These are phyloP conservation scores for Rosa hybrid DNA, from an alignment of 331 rosid species.

Conservation along the genomic window DNA sequence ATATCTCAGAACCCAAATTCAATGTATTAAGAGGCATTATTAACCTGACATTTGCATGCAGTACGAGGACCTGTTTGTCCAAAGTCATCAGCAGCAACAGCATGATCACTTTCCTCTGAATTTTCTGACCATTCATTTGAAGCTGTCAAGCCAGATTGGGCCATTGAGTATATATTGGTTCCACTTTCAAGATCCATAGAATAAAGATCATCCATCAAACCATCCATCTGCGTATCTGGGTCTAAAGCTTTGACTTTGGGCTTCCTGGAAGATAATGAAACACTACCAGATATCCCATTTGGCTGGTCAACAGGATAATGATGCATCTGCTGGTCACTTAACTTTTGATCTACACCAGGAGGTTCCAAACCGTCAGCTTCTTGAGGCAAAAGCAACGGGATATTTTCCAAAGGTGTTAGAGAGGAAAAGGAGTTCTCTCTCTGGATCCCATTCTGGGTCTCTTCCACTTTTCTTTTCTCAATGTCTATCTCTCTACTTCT, in stretches of 20 bases:
- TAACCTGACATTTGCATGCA: constrained; percentile 45
- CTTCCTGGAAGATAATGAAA: constrained; percentile 14
- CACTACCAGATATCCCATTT: constrained; percentile 23
- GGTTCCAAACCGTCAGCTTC: constrained; percentile 33
- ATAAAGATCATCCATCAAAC: constrained; percentile 40
- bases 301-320: constrained; percentile 37
- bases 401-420: constrained; percentile 32
- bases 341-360: constrained; percentile 23
- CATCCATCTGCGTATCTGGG: constrained; percentile 37
- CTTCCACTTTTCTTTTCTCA: constrained; percentile 20
- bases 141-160: constrained; percentile 28
- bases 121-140: constrained; percentile 27
- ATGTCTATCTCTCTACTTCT: constrained; percentile 34
- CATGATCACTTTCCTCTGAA: constrained; percentile 14
- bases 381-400: constrained; percentile 52
- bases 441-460: constrained; percentile 9
- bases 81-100: constrained; percentile 14
- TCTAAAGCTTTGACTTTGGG: constrained; percentile 27
- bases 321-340: constrained; percentile 13
- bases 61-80: constrained; percentile 38
- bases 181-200: constrained; percentile 35
- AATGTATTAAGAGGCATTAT: background rate
- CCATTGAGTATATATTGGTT: constrained; percentile 17
- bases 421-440: constrained; percentile 34
- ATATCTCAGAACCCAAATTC: background rate